Base-by-base conservation (phyloP, 768 basidiomycete genomes). In the Cubamyces sp. region DNA sequence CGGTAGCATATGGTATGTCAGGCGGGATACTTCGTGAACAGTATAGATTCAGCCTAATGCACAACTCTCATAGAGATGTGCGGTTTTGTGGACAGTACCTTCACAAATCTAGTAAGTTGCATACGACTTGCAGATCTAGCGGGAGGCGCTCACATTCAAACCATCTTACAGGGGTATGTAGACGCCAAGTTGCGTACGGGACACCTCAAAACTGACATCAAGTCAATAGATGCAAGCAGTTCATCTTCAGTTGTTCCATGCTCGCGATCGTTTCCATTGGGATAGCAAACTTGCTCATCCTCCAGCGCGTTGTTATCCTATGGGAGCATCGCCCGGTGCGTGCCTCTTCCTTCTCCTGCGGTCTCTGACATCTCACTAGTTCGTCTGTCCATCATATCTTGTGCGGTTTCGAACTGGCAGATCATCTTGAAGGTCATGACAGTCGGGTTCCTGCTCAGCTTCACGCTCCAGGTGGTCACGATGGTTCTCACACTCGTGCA, bases 291-390 rank as follows among this genome's bases (percentile, higher is more conserved):
- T 41, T 73, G 34, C 71, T 74, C 14, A 73, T 76, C 26, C 70
- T 77, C 19, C 55, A 76, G 25, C 73, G 76, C 23, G 74, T 78
- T 0, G 62, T 74, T 26, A 62, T 70, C 14, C 66, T 78, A 9
- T 78, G 77, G 77, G 75, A 78, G n/a, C 71, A 71, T 47, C 68
- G 73, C 2, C 69, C 67, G 26, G 71, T 74, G 52, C 40, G 69
- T 59, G 45, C 21, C 26, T 41, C 9, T 9, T 18, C 14, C 21
- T 28, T 14, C 41, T 34, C 16, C 30, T 40, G 37, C 40, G 18
- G 1, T 9, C 23, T 23, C 40, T 41, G 34, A 40, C 50, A 16
- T 40, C 26, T 21, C 34, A 34, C 34, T 9, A 6, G 34, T 1
- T 9, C 34, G 34, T 34, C 34, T 34, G 34, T 30, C 16, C 9